Conservation (phyloP, 352 stramenopile species). For the Thraustochytrium striatum region DNA sequence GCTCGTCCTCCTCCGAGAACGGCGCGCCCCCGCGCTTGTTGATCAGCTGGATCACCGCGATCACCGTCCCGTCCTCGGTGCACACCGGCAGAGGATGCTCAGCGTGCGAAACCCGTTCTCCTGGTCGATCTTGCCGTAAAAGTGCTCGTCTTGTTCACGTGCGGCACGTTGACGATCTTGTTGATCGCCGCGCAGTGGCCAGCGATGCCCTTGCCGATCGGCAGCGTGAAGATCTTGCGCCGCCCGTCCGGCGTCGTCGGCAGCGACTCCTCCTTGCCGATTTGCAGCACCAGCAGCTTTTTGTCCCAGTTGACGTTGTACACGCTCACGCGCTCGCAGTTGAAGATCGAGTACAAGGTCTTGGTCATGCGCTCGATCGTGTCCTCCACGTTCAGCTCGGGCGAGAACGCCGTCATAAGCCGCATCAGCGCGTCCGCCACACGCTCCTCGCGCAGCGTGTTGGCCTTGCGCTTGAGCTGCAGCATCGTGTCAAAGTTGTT, state of each 20-base stretch:
- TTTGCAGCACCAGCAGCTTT: slow-evolving; percentile 41
- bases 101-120: slow-evolving; percentile 7
- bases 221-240: slow-evolving; percentile 1
- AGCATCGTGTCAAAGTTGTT: slow-evolving; percentile 34
- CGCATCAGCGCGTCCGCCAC: slow-evolving; percentile 48
- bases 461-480: slow-evolving; percentile 29
- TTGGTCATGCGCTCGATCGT: slow-evolving; percentile 56
- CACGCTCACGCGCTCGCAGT: slow-evolving; percentile 54
- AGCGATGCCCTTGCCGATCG: slow-evolving; percentile 33
- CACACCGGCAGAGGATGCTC: slow-evolving; percentile 45
- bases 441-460: slow-evolving; percentile 20
- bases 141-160: slow-evolving; percentile 40
- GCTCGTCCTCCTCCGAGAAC: slow-evolving; percentile 49
- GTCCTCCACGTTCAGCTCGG: slow-evolving; percentile 55
- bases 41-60: slow-evolving; percentile 55
- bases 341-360: slow-evolving; percentile 55
- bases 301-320: slow-evolving; percentile 56
- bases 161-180: slow-evolving; percentile 36
- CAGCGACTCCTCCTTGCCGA: not conserved
- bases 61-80: slow-evolving; percentile 44
- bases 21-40: slow-evolving; percentile 50
- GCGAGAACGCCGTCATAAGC: slow-evolving; percentile 54
- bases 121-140: slow-evolving; percentile 19
- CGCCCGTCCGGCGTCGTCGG: too few relatives aligned
- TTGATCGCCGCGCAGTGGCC: slow-evolving; percentile 37